Base-by-base conservation (phyloP, 768 basidiomycete species). In the Lactarius hengduanensis region DNA sequence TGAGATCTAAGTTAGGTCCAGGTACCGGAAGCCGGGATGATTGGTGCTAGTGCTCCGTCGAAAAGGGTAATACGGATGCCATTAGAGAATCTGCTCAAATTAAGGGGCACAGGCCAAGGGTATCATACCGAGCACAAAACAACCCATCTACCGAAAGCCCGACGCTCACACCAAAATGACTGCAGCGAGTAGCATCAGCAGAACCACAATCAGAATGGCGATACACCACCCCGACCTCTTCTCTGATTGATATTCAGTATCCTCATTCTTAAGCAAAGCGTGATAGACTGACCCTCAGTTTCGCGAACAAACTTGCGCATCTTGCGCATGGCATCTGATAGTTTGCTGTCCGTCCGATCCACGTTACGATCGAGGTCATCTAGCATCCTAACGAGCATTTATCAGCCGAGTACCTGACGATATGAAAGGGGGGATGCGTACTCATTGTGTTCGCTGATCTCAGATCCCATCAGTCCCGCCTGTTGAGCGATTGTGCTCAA, bases 391-490 rank as follows among this genome's bases (percentile, higher is more conserved):
- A 30, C n/a, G 6, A 32, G 3, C 22, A 60, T 38, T 34, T 22
- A 16, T 66, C 41, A 26, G 45, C 7, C 20, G 5, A 1, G 2
- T 16, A 13, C 50, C n/a, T n/a, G 22, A 13, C 26, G 11, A 55
- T 36, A 55, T 8, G 3, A 59, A n/a, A n/a, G n/a, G n/a, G 36
- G 57, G 11, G 56, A 28, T 20, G 72, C 86, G 69, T 68, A 96
- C 96, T 93, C 92, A 71, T 90, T 92, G 72, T 99, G 97, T 74
- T 96, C 94, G 10, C 75, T 80, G 59, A 98, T 92, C 74, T 99
- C 97, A 64, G 86, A 87, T 0, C 96, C 96, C 87, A 99, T 99
- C 38, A 98, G 79, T 13, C 90, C 91, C 0, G 97, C 97, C 77
- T 98, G 97, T 69, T 92, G 88, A 0, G 89, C 88, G 8, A 99